Conservation (phyloP, 345 rosid genomes). For the Combretum micranthum region DNA sequence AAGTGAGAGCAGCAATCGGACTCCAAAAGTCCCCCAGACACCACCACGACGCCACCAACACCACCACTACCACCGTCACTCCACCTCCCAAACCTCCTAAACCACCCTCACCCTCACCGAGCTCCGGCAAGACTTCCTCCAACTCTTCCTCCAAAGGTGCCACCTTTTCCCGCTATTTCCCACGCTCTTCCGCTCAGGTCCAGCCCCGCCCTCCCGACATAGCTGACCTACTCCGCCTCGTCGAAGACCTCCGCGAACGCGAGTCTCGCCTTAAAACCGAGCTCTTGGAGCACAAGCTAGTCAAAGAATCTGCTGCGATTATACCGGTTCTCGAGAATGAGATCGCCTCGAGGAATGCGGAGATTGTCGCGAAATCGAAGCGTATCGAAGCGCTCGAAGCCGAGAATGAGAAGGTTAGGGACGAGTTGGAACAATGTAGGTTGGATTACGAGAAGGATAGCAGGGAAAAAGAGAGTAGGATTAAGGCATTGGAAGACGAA, state of each 20-base stretch:
- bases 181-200: constrained; percentile 92
- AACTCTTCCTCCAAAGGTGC: constrained; percentile 16
- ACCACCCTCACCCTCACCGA: constrained; percentile 35
- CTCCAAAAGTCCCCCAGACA: constrained; percentile 61
- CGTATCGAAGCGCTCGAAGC: constrained; percentile 32
- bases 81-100: constrained; percentile 5
- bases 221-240: constrained; percentile 58
- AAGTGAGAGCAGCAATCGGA: constrained; percentile 79
- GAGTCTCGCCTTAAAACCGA: constrained; percentile 67
- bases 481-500: constrained; percentile 44
- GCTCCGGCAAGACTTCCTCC: constrained; percentile 16
- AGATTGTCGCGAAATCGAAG: constrained; percentile 24
- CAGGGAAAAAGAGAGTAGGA: constrained; percentile 28
- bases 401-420: constrained; percentile 40
- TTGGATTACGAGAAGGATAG: constrained; percentile 23
- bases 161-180: constrained; percentile 75
- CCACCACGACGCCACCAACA: constrained; percentile 23
- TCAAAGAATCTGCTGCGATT: constrained; percentile 65
- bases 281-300: constrained; percentile 61
- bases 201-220: constrained; percentile 86
- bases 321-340: constrained; percentile 62
- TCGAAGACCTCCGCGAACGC: constrained; percentile 71
- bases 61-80: constrained; percentile 31
- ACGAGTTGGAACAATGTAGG: constrained; percentile 21
- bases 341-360: constrained; percentile 32